Evolutionary conservation across 2,329 filamentous ascomycete genomes (phyloP).

Genomic region (Fusarium continuum): DNA sequence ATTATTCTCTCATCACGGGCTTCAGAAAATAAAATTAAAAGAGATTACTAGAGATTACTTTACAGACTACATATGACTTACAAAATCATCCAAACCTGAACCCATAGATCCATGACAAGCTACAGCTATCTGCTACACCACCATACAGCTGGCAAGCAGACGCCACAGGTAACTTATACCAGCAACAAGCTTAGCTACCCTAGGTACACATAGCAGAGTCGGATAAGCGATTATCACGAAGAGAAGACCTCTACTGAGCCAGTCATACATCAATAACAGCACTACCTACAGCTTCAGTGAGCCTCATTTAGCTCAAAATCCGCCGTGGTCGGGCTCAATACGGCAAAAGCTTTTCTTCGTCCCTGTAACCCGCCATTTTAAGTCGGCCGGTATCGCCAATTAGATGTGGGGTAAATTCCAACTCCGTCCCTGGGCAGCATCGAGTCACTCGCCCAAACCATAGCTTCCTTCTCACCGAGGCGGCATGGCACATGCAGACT

Average conservation of each 20-base stretch:
- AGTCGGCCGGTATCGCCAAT: constrained; percentile 42
- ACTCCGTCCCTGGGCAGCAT: constrained; percentile 14
- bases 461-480: constrained; percentile 37
- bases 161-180: constrained; percentile 4
- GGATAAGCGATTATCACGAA: background rate
- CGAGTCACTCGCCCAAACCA: constrained; percentile 34
- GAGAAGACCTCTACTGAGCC: background rate
- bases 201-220: background rate
- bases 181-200: constrained; percentile 21
- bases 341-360: background rate
- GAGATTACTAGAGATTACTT: no score
- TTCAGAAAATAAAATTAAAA: background rate
- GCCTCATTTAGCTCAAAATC: background rate
- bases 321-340: constrained; percentile 6
- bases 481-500: constrained; percentile 33
- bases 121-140: constrained; percentile 10
- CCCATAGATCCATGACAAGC: constrained; percentile 1
- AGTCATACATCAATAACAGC: background rate
- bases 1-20: no score
- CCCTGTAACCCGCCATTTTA: constrained; percentile 35
- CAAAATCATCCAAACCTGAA: background rate
- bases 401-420: constrained; percentile 40
- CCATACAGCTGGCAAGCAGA: background rate
- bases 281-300: constrained; percentile 6
- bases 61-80: no score